Evolutionary conservation across 805 yeast genomes (phyloP).

Genomic region (Suhomyces sp.): DNA sequence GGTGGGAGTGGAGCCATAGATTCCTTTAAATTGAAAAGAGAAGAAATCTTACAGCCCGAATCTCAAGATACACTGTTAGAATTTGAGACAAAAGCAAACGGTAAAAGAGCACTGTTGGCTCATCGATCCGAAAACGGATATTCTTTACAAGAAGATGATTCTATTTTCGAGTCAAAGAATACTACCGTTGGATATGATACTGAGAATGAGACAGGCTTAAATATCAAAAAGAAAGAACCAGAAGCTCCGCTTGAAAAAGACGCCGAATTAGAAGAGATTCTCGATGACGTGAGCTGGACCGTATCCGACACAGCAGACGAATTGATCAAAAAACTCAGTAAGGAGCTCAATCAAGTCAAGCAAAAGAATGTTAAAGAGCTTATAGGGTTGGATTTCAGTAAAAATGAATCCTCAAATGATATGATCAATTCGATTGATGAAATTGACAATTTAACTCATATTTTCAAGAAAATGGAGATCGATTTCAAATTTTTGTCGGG

Average conservation of each 20-base stretch:
- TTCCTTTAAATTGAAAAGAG: constrained; percentile 5
- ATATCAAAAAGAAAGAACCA: constrained; percentile 5
- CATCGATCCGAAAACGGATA: constrained; percentile 4
- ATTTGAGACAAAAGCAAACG: not conserved
- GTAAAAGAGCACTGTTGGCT: not conserved
- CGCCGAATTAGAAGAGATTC: constrained; percentile 58
- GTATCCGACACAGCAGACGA: constrained; percentile 61
- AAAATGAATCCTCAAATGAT: constrained; percentile 32
- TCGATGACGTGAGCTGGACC: constrained; percentile 79
- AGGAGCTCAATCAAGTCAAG: constrained; percentile 61
- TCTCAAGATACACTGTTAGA: too few species aligned
- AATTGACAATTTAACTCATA: constrained; percentile 33
- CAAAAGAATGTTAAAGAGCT: constrained; percentile 57
- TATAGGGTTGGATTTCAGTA: constrained; percentile 35
- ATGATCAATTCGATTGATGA: constrained; percentile 33
- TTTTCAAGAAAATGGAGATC: constrained; percentile 42
- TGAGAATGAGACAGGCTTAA: constrained; percentile 3
- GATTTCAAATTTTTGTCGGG: constrained; percentile 48
- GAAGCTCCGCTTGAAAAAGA: constrained; percentile 28
- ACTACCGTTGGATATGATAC: not conserved
- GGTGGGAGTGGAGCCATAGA: constrained; percentile 2
- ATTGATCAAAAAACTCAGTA: constrained; percentile 55
- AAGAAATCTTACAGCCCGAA: constrained; percentile 1
- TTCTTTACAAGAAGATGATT: constrained; percentile 14
- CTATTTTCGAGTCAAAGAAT: constrained; percentile 7